phyloP scores from a whole-genome alignment of 495 filamentous ascomycete genomes.

The Aspergillus conjunctus region DNA sequence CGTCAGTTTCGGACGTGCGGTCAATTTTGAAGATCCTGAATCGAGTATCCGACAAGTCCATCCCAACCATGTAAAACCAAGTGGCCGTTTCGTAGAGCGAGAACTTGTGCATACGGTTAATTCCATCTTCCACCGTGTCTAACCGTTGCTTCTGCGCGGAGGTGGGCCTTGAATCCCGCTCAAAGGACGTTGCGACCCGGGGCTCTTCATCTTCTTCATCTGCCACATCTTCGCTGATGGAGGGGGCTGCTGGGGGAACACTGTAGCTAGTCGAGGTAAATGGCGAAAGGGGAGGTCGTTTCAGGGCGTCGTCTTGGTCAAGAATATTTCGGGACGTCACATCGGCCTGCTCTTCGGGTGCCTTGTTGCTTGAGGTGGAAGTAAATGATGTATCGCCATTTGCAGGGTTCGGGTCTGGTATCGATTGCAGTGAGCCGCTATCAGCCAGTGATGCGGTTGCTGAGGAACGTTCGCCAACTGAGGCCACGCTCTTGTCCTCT shows the following conservation, averaged over 20 bases:
- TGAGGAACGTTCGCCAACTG: constrained; percentile 21
- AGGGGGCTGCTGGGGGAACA: constrained; percentile 24
- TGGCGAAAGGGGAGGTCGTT: constrained; percentile 22
- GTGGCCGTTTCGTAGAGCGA: constrained; percentile 92
- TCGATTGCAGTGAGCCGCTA: constrained; percentile 16
- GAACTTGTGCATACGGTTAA: constrained; percentile 92
- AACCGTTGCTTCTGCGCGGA: constrained; percentile 51
- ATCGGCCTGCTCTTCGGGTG: constrained; percentile 20
- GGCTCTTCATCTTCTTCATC: constrained; percentile 49
- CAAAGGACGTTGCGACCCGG: constrained; percentile 45
- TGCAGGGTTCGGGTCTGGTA: constrained; percentile 11
- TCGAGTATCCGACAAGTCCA: constrained; percentile 80
- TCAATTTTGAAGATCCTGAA: constrained; percentile 95
- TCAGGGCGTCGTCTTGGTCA: constrained; percentile 26
- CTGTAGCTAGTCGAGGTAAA: constrained; percentile 32
- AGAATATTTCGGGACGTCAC: constrained; percentile 5
- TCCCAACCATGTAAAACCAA: constrained; percentile 91
- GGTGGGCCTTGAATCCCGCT: constrained; percentile 42
- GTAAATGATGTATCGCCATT: constrained; percentile 21
- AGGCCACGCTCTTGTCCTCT: constrained; percentile 17
- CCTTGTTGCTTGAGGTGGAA: constrained; percentile 21
- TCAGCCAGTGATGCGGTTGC: constrained; percentile 23
- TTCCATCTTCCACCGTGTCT: constrained; percentile 64
- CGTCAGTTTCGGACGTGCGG: constrained; percentile 77
- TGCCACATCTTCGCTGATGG: constrained; percentile 31